Evolutionary conservation across 2,329 filamentous ascomycete genomes (phyloP), one percentile per base, ranked within the genome.

Genomic region (Xylariales sp.): DNA sequence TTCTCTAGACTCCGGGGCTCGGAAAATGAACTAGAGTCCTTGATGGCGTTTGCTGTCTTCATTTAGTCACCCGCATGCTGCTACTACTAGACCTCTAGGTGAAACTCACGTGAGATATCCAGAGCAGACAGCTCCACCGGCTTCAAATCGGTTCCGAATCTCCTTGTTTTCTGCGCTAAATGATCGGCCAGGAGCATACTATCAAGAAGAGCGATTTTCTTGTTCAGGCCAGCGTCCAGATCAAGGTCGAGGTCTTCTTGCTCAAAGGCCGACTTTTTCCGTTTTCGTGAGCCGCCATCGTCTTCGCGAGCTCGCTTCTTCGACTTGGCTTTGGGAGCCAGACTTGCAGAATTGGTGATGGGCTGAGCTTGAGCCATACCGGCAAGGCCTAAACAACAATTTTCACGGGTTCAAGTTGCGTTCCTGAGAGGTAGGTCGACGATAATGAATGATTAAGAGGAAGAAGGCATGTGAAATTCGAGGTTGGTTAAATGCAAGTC

Each of bases 91-190:
- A 8, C 4, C 1, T 34, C 7, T 5, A 54, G 52, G 46, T 45
- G 54, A 55, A 76, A 64, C 83, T 73, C 84, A 94, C 93, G 90
- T 72, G 93, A 89, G 60, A 98, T 85, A 63, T 92, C 90, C 75
- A 93, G 83, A 77, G 97, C 94, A 64, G 93, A 90, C 39, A 97
- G 83, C 81, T 99, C 96, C 48, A 98, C 87, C 0, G 89, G 83
- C 73, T 92, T 97, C 75, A 97, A 80, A 60, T 97, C 91, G 34
- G 87, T 89, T 62, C 93, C 92, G 76, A 95, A 97, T 30, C 91
- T 87, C 71, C 87, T 89, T 61, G 93, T 91, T 76, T 92, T 89
- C 76, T 96, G 91, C 6, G 92, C 92, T 69, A 97, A 84, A 78
- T 97, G 90, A 78, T 97, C 95, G 1, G 94, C 93, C 54, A 97